phyloP scores from a whole-genome alignment of 2,329 filamentous ascomycete genomes.

The Leptographium procerum region DNA sequence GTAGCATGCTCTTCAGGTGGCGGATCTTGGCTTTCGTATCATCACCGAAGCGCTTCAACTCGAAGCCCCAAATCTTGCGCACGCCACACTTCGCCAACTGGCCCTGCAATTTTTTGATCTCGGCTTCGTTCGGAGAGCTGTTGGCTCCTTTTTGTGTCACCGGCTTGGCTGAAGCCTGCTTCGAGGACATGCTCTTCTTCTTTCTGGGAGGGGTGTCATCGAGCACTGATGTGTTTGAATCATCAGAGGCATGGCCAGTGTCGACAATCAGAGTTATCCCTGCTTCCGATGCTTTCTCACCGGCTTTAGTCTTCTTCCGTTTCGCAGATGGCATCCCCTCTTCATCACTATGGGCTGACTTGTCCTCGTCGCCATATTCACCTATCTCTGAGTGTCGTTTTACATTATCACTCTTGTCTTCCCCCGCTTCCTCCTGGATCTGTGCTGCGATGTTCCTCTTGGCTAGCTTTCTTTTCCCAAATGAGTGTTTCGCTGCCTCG shows the following conservation, averaged over 20 bases:
- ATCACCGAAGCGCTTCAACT: slow-evolving; percentile 63
- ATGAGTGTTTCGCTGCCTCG: not conserved
- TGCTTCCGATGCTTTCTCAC: not conserved
- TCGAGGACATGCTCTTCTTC: slow-evolving; percentile 27
- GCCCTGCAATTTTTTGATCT: slow-evolving; percentile 80
- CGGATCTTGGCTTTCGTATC: slow-evolving; percentile 69
- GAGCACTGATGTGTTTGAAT: slow-evolving; percentile 63
- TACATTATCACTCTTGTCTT: not conserved
- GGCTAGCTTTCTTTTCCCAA: not conserved
- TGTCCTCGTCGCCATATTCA: not conserved
- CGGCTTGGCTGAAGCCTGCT: slow-evolving; percentile 16
- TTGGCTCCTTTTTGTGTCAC: slow-evolving; percentile 22
- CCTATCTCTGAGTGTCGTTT: not conserved
- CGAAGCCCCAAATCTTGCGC: slow-evolving; percentile 80
- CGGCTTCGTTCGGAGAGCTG: slow-evolving; percentile 52
- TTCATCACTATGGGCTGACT: not conserved
- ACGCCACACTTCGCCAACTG: slow-evolving; percentile 85
- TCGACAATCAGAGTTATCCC: not conserved
- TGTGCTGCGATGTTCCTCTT: slow-evolving; percentile 1
- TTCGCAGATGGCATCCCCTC: not conserved
- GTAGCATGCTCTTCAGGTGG: slow-evolving; percentile 68
- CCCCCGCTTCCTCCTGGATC: not conserved
- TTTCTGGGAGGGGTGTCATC: slow-evolving; percentile 47
- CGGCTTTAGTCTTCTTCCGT: slow-evolving; percentile 7
- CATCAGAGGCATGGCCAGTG: slow-evolving; percentile 26